Base-by-base conservation (phyloP, 176 grass and related monocot genomes). In the Oryza officinalis region DNA sequence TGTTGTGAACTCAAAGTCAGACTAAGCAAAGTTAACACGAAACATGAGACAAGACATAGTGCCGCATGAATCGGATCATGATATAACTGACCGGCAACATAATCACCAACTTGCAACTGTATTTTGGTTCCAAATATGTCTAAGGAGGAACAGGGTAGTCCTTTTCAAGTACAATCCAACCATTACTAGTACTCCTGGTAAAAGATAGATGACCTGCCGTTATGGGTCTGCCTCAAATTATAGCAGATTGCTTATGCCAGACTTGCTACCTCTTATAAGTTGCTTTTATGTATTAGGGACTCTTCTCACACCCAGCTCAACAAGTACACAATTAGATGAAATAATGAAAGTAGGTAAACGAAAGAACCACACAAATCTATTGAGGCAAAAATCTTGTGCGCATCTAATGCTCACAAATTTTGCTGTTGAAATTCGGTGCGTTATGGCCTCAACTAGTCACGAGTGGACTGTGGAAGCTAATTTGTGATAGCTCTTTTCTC, bases 61-160 rank as follows among this genome's bases (percentile, higher is more conserved):
- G 78, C 78, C 78, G 77, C 61, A 78, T 28, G 67, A 67, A 86
- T 67, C 35, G 30, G 59, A 78, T 74, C 73, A 68, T 83, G 83
- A 82, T 61, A 72, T 35, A 90, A 78, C 46, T 86, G 57, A 46
- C 10, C 46, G 83, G 49, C 77, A 83, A 79, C 59, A 50, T 35
- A 78, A 78, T 63, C 45, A 63, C 81, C 74, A 68, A 72, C 27
- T 38, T 47, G 45, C 68, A 72, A 86, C 46, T 50, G 75, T 47
- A 47, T 63, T 79, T 86, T 81, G 66, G 57, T 72, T 40, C 60
- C 76, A 71, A 77, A 77, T 52, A n/a, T 46, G 33, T 65, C n/a
- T 85, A 66, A 72, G 50, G 6, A 23, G 4, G 54, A 15, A 68
- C 22, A 10, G 5, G 27, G 22, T 14, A 59, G 45, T 83, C 60